Evolutionary conservation across 2,329 filamentous ascomycete genomes (phyloP).

Genomic region (Penicillium sp.): DNA sequence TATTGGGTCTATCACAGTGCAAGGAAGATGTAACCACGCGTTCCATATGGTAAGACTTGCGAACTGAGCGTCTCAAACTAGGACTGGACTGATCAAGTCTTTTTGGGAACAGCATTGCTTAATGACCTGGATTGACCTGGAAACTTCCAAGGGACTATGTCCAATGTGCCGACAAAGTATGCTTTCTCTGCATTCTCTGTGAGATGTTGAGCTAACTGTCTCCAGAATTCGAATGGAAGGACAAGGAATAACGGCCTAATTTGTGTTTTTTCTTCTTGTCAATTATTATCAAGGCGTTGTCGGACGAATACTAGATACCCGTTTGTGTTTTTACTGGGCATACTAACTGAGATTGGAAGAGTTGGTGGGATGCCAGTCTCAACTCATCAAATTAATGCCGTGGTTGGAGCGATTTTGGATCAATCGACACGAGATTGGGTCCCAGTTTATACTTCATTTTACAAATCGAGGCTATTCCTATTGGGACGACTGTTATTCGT

Average conservation of each 20-base stretch:
- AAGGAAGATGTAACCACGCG: constrained; percentile 93
- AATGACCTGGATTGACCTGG: constrained; percentile 81
- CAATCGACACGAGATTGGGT: not conserved
- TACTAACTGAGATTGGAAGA: not conserved
- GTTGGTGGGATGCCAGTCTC: not conserved
- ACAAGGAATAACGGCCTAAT: constrained; percentile 27
- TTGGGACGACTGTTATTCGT: too few relatives aligned
- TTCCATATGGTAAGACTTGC: constrained; percentile 78
- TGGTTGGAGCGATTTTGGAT: not conserved
- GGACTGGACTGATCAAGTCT: constrained; percentile 2
- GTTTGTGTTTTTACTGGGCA: not conserved
- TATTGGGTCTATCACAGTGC: constrained; percentile 56
- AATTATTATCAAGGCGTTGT: constrained; percentile 4
- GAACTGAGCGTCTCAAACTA: constrained; percentile 6
- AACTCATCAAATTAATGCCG: not conserved
- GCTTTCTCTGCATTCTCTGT: constrained; percentile 18
- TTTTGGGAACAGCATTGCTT: constrained; percentile 74
- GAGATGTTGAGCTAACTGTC: constrained; percentile 13
- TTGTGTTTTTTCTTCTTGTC: constrained; percentile 1
- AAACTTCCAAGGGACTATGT: constrained; percentile 87
- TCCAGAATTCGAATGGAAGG: constrained; percentile 54
- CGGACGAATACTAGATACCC: constrained; percentile 6
- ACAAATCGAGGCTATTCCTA: not conserved
- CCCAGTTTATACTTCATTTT: not conserved
- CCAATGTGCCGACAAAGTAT: constrained; percentile 96